Base-by-base conservation (phyloP, 306 rosid genomes). In the Gynostemma pentaphyllum region DNA sequence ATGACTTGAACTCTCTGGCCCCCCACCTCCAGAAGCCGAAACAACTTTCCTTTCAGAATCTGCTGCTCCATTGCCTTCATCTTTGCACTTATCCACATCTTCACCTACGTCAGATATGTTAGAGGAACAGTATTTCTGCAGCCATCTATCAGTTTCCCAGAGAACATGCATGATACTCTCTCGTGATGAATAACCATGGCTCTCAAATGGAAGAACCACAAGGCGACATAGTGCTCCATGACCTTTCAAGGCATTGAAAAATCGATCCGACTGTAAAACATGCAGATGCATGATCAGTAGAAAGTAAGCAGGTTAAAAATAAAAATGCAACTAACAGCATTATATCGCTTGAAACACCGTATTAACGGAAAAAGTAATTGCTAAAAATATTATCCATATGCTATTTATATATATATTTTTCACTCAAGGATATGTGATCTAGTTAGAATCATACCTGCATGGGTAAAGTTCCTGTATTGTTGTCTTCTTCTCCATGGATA, bases 151-250 rank as follows among this genome's bases (percentile, higher is more conserved):
- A 71, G 96, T 92, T 81, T 92, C 99, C 99, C 99, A 92, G 28
- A 92, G 95, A 54, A 92, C 95, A 39, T 92, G 99, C 96, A 92
- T 88, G 85, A 92, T 88, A 81, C 99, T 92, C 78, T 92, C 99
- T 64, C 95, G 82, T 70, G 95, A 68, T 66, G 90, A 56, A 77
- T 88, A 92, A 11, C 96, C 90, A 70, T 92, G 99, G 87, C 99
- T 92, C 78, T 92, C 99, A 36, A 64, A 78, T 42, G 99, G 99
- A 70, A 92, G 83, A 78, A 92, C 70, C 70, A 92, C 99, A 19
- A 92, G 85, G 52, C 99, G 99, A 80, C 81, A 81, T 61, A 88
- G 89, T 78, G 97, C 95, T 27, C 99, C 99, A 18, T 92, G 97
- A 73, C 99, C 99, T 81, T 92, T 92, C 74, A 92, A 76, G 73